phyloP scores from a whole-genome alignment of 441 rosid species.

The Rhodomyrtus psidioides region DNA sequence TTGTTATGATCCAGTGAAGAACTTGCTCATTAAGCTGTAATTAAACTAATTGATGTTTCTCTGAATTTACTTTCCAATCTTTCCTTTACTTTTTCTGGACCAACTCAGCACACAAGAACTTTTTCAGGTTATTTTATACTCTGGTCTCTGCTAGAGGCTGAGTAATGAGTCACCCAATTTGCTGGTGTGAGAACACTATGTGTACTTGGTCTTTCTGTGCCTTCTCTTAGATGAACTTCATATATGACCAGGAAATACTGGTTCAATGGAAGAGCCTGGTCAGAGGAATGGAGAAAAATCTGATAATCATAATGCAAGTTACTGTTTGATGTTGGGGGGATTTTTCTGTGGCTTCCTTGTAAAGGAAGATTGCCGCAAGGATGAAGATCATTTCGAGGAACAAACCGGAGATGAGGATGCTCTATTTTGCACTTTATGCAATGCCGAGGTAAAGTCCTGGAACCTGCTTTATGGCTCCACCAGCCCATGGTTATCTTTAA shows the following conservation, averaged over 20 bases:
- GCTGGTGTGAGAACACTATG: neutral
- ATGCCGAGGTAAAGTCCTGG: conserved; percentile 56
- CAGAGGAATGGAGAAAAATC: conserved; percentile 30
- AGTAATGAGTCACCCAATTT: neutral
- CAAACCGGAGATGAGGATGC: conserved; percentile 56
- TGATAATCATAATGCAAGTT: conserved; percentile 32
- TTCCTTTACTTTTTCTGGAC: neutral
- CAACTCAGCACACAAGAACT: neutral
- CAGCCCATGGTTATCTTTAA: neutral
- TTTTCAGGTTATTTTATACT: neutral
- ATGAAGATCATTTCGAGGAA: conserved; percentile 36
- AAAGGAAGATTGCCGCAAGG: conserved; percentile 65
- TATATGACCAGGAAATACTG: conserved; percentile 40
- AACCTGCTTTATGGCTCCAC: neutral
- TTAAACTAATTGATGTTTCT: neutral
- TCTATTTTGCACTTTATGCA: conserved; percentile 85
- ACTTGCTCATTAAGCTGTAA: neutral
- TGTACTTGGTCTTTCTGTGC: neutral
- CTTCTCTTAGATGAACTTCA: neutral
- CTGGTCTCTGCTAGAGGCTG: neutral
- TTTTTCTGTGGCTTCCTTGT: conserved; percentile 63
- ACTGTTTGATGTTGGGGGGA: conserved; percentile 36
- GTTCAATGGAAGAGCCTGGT: conserved; percentile 46
- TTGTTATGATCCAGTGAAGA: neutral
- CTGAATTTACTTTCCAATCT: neutral